Evolutionary conservation across 192 early-diverging fungal species (phyloP), one percentile per base, ranked within the genome.

Genomic region (Dimargaris cristalligena): DNA sequence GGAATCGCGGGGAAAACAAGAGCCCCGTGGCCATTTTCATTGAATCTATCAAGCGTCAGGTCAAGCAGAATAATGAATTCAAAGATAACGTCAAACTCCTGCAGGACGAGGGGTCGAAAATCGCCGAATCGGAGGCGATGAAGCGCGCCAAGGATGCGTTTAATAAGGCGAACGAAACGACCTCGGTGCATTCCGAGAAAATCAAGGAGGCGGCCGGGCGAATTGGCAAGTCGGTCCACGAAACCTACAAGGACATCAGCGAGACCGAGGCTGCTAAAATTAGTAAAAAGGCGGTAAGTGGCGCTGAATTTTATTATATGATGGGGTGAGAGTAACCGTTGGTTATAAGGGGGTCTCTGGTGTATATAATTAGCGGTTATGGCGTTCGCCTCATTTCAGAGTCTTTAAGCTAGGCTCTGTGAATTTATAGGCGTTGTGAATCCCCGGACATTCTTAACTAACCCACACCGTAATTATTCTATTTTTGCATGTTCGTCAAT

Each of bases 31-130:
- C 75, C 59, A 86, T 81, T 25, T 98, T 98, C 71, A 70, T 83
- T n/a, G 83, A 93, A 52, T 91, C 90, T 0, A 67, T 97, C 49
- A 88, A 86, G 67, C 83, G 88, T 46, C 94, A 99, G 76, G 77
- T 92, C 54, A 78, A 88, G 70, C 92, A 97, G 73, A 96, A 92
- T 73, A 79, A 90, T 71, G 93, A 97, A 62, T 70, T 99, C 22
- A 86, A 94, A 62, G 68, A 87, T 32, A 86, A 89, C 68, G 83
- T 97, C 58, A 92, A 96, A 80, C 84, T 83, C 56, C 71, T 99
- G 32, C 82, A 80, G 52, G 92, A 89, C 44, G 85, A 84, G 63
- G 74, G 81, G 30, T 82, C 78, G 44, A 85, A 91, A 68, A 74
- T 94, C 8, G 74, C 79, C 0, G 90, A 96, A 58, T 87, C 82